Conservation (phyloP, 768 basidiomycete genomes). For the Cubamyces sp. region DNA sequence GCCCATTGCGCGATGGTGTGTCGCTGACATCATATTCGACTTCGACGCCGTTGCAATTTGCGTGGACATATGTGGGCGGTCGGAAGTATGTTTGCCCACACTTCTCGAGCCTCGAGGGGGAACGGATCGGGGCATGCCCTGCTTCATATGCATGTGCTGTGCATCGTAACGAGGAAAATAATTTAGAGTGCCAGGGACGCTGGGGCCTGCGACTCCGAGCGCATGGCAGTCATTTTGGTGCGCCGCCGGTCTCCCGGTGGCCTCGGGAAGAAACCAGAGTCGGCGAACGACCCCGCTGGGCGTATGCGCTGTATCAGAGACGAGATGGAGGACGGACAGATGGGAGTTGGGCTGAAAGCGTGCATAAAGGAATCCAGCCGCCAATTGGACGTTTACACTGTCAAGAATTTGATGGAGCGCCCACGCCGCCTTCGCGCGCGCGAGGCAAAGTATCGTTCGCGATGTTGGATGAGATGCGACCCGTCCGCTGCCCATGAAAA, state of each 20-base stretch:
- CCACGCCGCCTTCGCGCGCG: not conserved
- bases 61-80: not conserved
- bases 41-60: too few species aligned
- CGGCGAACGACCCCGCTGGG: not conserved
- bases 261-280: not conserved
- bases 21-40: not conserved
- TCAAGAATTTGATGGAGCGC: slow-evolving; percentile 19
- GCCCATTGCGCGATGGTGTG: not conserved
- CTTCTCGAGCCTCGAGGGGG: not conserved
- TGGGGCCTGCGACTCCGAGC: too few species aligned
- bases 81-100: not conserved
- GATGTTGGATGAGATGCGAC: not conserved
- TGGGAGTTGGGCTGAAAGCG: not conserved
- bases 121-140: not conserved
- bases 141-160: not conserved
- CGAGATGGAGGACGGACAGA: not conserved
- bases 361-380: not conserved
- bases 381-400: slow-evolving; percentile 13
- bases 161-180: not conserved
- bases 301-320: not conserved
- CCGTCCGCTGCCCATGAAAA: not conserved
- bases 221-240: too few species aligned
- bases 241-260: slow-evolving; percentile 1
- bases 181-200: too few species aligned
- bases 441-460: not conserved